Conservation (phyloP, 805 yeast genomes). For the Hanseniaspora pseudoguilliermondii region DNA sequence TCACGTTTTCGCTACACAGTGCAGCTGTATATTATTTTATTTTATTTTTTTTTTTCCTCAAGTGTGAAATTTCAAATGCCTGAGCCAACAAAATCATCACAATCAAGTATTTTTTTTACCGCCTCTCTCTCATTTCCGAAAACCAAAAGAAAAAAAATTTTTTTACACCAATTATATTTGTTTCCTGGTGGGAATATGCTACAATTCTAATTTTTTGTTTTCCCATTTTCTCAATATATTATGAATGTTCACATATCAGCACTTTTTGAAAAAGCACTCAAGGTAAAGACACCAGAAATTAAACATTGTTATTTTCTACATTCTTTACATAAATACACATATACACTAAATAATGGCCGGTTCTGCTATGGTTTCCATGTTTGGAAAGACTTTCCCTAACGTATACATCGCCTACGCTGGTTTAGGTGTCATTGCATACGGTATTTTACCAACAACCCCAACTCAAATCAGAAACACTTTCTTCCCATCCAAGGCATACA, state of each 20-base stretch:
- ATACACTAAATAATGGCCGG: slow-evolving; percentile 6
- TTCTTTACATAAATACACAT: slow-evolving; percentile 4
- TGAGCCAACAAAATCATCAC: background rate
- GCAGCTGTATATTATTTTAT: too few relatives aligned
- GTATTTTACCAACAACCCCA: slow-evolving; percentile 10
- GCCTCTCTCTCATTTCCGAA: too few relatives aligned
- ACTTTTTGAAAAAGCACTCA: too few relatives aligned
- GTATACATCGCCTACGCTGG: slow-evolving; percentile 11
- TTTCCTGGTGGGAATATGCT: too few relatives aligned
- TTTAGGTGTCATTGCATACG: slow-evolving; percentile 3
- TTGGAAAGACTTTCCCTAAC: slow-evolving; percentile 12
- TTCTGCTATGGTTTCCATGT: slow-evolving; percentile 11
- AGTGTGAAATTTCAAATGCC: background rate
- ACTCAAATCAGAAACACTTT: slow-evolving; percentile 7
- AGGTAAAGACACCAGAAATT: too few relatives aligned
- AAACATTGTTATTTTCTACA: background rate
- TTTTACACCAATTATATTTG: too few relatives aligned
- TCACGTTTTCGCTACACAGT: background rate
- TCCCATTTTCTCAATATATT: too few relatives aligned
- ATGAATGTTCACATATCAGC: too few relatives aligned
- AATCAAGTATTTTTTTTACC: too few relatives aligned
- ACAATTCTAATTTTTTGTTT: too few relatives aligned
- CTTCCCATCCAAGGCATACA: slow-evolving; percentile 9
- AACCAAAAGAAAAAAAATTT: too few relatives aligned
- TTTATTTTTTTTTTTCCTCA: background rate